phyloP scores from a whole-genome alignment of 2,329 filamentous ascomycete species.

The Scortechinia acanthostroma region DNA sequence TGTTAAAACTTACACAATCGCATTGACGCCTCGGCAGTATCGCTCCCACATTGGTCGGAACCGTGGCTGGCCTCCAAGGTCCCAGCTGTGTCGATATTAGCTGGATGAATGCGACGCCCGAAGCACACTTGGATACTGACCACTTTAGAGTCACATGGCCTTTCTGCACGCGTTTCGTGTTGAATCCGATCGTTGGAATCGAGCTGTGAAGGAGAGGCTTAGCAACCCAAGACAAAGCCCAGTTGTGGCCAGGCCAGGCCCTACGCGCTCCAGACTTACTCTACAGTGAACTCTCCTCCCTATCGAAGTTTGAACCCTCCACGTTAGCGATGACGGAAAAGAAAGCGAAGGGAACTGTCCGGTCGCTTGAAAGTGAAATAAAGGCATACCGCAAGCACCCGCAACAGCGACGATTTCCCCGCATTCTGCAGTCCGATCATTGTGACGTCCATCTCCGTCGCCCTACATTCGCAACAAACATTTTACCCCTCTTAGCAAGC shows the following conservation, averaged over 20 bases:
- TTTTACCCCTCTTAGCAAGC: conserved; percentile 9
- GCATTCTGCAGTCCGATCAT: conserved; percentile 98
- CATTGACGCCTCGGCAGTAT: conserved; percentile 94
- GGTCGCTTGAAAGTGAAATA: too few relatives aligned
- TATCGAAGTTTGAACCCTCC: conserved; percentile 26
- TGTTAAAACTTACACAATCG: conserved; percentile 54
- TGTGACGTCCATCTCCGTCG: conserved; percentile 98
- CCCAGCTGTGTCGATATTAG: conserved; percentile 49
- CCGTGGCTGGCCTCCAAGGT: conserved; percentile 90
- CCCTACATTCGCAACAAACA: conserved; percentile 52
- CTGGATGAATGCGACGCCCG: background rate
- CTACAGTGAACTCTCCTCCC: conserved; percentile 97
- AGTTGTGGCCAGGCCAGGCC: conserved; percentile 4
- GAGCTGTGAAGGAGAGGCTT: conserved; percentile 47
- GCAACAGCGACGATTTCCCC: conserved; percentile 89
- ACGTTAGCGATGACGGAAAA: background rate
- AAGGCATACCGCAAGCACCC: conserved; percentile 83
- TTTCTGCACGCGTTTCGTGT: conserved; percentile 96
- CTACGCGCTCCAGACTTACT: conserved; percentile 62
- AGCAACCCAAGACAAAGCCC: conserved; percentile 3
- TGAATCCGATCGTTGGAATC: conserved; percentile 96
- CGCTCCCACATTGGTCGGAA: conserved; percentile 99
- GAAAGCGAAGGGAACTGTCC: too few relatives aligned
- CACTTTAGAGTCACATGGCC: conserved; percentile 98
- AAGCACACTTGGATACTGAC: background rate